Evolutionary conservation across 169 alveolate genomes (phyloP).

Genomic region (Plasmodium ovale): DNA sequence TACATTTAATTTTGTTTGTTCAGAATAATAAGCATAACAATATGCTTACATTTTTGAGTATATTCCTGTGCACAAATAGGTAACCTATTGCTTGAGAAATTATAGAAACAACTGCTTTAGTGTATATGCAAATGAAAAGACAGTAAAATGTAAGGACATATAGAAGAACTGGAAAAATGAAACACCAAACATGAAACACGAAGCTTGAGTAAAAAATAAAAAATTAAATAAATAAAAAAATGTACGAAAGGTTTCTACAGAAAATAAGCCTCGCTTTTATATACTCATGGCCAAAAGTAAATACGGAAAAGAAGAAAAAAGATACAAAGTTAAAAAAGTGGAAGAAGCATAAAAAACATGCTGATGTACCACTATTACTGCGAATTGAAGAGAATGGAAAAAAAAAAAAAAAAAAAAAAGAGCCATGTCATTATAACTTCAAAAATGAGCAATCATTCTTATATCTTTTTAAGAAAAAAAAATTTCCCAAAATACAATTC

Average conservation of each 20-base stretch:
- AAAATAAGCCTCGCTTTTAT: conserved; percentile 55
- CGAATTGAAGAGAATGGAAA: conserved; percentile 16
- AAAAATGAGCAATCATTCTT: conserved; percentile 26
- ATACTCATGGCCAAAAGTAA: conserved; percentile 26
- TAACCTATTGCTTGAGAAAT: too few species aligned
- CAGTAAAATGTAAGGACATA: not conserved
- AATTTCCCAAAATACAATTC: not conserved
- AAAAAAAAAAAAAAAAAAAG: conserved; percentile 16
- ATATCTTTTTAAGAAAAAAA: conserved; percentile 33
- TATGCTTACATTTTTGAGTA: too few species aligned
- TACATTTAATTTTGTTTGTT: too few species aligned
- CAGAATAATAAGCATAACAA: too few species aligned
- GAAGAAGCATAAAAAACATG: conserved; percentile 18
- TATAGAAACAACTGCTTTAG: too few species aligned
- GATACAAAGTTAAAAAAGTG: not conserved
- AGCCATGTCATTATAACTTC: not conserved
- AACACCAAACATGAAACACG: too few species aligned
- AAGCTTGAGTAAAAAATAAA: not conserved
- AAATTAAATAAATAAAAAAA: conserved; percentile 27
- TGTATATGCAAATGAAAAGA: not conserved
- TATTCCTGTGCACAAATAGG: too few species aligned
- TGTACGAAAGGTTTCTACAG: conserved; percentile 48
- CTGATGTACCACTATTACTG: conserved; percentile 10
- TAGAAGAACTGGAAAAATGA: not conserved
- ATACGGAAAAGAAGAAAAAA: conserved; percentile 8